These are phyloP conservation scores for Cystobasidium onofrii DNA, from an alignment of 768 basidiomycete genomes.

Conservation along the genomic window DNA sequence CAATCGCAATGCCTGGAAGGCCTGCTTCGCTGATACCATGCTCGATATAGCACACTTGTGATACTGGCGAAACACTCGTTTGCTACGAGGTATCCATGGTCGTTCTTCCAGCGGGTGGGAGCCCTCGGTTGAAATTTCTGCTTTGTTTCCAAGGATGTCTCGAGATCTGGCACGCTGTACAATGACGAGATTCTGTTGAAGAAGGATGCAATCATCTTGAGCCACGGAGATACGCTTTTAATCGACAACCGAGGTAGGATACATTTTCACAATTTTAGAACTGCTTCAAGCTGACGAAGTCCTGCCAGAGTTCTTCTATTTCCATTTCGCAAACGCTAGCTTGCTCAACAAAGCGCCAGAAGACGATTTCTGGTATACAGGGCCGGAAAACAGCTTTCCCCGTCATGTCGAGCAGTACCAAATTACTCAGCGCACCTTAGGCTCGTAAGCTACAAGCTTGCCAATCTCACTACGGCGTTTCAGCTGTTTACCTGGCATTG, in stretches of 20 bases:
- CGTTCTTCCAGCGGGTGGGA: neutral
- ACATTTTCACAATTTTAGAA: neutral
- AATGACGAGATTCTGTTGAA: neutral
- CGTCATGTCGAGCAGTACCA: neutral
- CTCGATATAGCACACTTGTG: neutral
- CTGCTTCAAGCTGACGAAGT: neutral
- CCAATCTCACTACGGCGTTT: neutral
- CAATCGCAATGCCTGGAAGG: neutral
- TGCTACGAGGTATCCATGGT: neutral
- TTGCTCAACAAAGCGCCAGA: neutral
- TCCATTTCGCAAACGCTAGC: neutral
- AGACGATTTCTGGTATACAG: neutral
- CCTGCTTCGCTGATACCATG: neutral
- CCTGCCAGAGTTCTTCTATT: neutral
- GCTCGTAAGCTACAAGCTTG: neutral
- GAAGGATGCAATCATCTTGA: neutral
- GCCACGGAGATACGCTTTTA: neutral
- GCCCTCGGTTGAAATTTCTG: neutral
- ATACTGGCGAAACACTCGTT: conserved; percentile 1
- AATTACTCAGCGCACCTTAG: neutral
- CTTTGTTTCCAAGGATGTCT: neutral
- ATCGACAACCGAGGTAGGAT: neutral
- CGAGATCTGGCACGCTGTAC: neutral
- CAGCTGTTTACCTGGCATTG: neutral
- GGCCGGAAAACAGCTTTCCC: neutral